phyloP scores from a whole-genome alignment of 306 rosid genomes.

The Calophaca sinica region DNA sequence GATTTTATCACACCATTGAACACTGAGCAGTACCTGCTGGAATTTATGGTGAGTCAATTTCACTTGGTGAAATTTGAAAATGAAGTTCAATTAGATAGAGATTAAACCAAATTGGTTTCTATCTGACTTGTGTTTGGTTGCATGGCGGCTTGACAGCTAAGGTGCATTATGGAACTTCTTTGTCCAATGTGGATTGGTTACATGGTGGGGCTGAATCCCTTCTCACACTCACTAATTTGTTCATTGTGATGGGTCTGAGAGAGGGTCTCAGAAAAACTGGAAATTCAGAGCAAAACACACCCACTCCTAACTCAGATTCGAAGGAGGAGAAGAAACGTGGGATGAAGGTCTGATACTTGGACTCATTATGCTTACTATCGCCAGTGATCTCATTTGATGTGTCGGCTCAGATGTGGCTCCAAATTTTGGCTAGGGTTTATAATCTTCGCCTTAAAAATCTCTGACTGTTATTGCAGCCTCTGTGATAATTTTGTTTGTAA shows the following conservation, averaged over 20 bases:
- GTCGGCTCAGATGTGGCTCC: background rate
- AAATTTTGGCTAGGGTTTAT: background rate
- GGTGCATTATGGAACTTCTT: constrained; percentile 87
- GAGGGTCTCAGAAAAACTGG: constrained; percentile 63
- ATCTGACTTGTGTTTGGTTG: constrained; percentile 38
- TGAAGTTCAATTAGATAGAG: background rate
- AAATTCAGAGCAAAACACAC: constrained; percentile 46
- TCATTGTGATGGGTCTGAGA: constrained; percentile 88
- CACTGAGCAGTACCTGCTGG: constrained; percentile 85
- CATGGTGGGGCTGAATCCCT: constrained; percentile 94
- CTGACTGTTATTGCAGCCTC: background rate
- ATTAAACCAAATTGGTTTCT: background rate
- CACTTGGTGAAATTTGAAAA: background rate
- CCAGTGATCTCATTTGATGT: background rate
- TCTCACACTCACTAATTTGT: constrained; percentile 85
- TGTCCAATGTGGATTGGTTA: constrained; percentile 97
- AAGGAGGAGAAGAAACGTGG: constrained; percentile 47
- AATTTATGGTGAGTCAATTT: constrained; percentile 74
- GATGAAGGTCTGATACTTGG: constrained; percentile 30
- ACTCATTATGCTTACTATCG: constrained; percentile 14
- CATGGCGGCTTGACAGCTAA: constrained; percentile 62
- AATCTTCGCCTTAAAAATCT: background rate
- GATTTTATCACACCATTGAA: background rate
- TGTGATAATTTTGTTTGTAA: constrained; percentile 21
- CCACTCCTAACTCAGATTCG: constrained; percentile 45